phyloP scores from a whole-genome alignment of 1,284 basidiomycete species.

The Sanghuangporus weigelae region DNA sequence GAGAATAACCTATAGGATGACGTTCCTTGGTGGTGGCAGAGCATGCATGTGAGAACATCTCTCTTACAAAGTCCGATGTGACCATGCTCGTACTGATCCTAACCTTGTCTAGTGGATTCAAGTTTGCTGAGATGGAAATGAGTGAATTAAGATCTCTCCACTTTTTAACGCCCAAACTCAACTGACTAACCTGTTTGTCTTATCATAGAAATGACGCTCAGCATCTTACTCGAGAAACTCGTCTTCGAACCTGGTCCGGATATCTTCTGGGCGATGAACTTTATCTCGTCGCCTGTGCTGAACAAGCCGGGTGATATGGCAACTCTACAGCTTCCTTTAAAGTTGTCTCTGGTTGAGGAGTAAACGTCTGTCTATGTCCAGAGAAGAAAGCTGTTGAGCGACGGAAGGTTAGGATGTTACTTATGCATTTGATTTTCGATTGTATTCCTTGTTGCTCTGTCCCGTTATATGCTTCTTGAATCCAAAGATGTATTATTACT shows the following conservation, averaged over 20 bases:
- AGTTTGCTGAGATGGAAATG: slow-evolving; percentile 17
- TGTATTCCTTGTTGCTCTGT: too few species aligned
- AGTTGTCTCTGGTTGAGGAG: slow-evolving; percentile 1
- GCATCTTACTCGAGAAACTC: slow-evolving; percentile 11
- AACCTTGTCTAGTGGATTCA: slow-evolving; percentile 10
- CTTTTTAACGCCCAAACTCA: background rate
- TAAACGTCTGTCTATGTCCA: background rate
- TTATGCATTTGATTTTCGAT: background rate
- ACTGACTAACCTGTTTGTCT: background rate
- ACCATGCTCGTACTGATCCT: background rate
- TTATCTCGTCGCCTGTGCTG: slow-evolving; percentile 9
- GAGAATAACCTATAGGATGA: slow-evolving; percentile 10
- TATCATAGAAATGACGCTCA: slow-evolving; percentile 9
- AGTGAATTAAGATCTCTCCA: background rate
- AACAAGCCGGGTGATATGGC: slow-evolving; percentile 1
- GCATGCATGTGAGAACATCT: slow-evolving; percentile 18
- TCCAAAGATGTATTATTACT: too few species aligned
- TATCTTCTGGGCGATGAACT: slow-evolving; percentile 17
- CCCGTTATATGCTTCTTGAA: too few species aligned
- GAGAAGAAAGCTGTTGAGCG: background rate
- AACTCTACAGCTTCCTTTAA: slow-evolving; percentile 8
- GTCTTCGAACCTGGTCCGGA: slow-evolving; percentile 13
- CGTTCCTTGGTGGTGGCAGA: slow-evolving; percentile 19
- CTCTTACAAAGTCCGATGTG: background rate
- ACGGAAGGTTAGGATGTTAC: background rate